These are phyloP conservation scores for Psilocybe cyanescens DNA, from an alignment of 768 basidiomycete genomes.

Conservation along the genomic window DNA sequence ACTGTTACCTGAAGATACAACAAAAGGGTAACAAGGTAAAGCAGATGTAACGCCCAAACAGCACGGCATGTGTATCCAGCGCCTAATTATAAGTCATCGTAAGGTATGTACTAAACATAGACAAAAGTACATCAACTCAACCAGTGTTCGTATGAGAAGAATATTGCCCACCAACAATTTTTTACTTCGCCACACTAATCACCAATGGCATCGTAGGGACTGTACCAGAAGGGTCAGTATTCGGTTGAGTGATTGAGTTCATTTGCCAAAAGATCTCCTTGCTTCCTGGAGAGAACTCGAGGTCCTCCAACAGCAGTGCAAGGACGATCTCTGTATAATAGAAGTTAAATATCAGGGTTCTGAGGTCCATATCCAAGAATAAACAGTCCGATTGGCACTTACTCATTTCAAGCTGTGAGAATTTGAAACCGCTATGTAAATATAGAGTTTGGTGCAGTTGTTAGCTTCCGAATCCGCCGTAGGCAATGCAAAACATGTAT, in stretches of 20 bases:
- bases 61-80: too few relatives aligned
- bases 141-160: too few relatives aligned
- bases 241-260: constrained; percentile 27
- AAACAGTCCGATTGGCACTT: constrained; percentile 15
- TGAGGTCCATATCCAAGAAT: not conserved
- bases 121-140: too few relatives aligned
- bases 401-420: constrained; percentile 49
- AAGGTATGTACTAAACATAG: too few relatives aligned
- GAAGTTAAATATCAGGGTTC: not conserved
- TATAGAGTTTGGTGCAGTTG: too few relatives aligned
- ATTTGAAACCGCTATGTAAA: constrained; percentile 39
- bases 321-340: constrained; percentile 32
- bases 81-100: too few relatives aligned
- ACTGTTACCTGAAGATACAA: too few relatives aligned
- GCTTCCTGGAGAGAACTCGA: constrained; percentile 29
- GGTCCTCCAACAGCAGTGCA: constrained; percentile 26
- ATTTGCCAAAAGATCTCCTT: constrained; percentile 36
- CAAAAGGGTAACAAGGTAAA: too few relatives aligned
- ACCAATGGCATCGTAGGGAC: constrained; percentile 10
- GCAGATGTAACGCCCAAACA: too few relatives aligned
- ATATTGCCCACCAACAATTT: too few relatives aligned
- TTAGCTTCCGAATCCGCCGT: not conserved
- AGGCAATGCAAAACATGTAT: not conserved
- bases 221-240: constrained; percentile 1
- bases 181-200: constrained; percentile 2